phyloP scores from a whole-genome alignment of 306 rosid genomes.

The Trichosanthes truncata region DNA sequence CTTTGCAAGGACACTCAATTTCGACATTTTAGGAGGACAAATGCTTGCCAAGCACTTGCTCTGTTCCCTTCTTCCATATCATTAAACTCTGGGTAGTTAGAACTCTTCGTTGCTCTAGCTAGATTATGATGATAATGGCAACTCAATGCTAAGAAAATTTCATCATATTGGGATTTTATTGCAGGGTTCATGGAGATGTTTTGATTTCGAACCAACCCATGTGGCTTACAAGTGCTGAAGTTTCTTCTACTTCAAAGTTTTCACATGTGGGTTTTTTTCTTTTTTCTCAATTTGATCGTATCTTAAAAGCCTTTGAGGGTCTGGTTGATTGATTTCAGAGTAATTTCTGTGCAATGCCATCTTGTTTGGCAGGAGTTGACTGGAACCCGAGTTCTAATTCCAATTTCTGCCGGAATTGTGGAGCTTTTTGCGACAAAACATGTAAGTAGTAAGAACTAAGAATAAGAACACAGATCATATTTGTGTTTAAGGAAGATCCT shows the following conservation, averaged over 20 bases:
- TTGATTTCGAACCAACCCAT: slow-evolving; percentile 64
- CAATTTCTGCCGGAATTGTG: slow-evolving; percentile 54
- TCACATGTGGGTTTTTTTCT: slow-evolving; percentile 15
- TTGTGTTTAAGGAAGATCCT: not conserved
- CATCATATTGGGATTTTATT: not conserved
- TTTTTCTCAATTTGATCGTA: not conserved
- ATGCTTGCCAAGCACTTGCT: slow-evolving; percentile 62
- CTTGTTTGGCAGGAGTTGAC: slow-evolving; percentile 16
- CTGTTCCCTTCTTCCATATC: slow-evolving; percentile 52
- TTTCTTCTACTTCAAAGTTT: slow-evolving; percentile 20
- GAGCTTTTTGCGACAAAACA: slow-evolving; percentile 57
- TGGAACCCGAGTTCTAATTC: slow-evolving; percentile 67
- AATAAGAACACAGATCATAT: not conserved
- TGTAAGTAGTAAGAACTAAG: slow-evolving; percentile 22
- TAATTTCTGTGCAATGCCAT: not conserved
- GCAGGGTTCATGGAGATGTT: slow-evolving; percentile 68
- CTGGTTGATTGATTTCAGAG: not conserved
- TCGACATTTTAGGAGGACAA: slow-evolving; percentile 45
- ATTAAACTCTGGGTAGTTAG: slow-evolving; percentile 37
- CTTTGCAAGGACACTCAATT: slow-evolving; percentile 44
- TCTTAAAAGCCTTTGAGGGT: not conserved
- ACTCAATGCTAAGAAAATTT: not conserved
- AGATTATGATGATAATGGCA: not conserved
- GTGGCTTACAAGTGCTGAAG: slow-evolving; percentile 38
- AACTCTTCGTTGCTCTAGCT: not conserved